A percentile compares a stretch with the other conserved stretches of the same genome.
These are phyloP conservation scores for Linum usitatissimum DNA, from an alignment of 345 rosid species.

Conservation along the genomic window DNA sequence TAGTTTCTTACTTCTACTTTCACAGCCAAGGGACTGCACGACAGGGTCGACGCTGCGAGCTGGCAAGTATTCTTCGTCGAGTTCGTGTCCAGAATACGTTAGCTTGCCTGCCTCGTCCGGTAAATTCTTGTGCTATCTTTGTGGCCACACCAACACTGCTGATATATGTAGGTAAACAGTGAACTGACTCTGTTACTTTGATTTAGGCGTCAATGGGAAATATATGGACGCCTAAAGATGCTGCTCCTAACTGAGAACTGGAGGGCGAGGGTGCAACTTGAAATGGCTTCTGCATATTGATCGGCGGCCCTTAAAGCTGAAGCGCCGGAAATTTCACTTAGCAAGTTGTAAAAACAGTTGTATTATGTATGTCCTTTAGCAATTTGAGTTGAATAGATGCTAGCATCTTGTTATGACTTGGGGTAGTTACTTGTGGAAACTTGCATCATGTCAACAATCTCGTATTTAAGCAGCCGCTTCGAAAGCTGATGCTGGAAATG, in stretches of 20 bases:
- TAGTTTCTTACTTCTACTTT: slow-evolving; percentile 14
- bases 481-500: too few relatives aligned
- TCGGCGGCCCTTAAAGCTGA: background rate
- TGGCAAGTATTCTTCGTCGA: slow-evolving; percentile 23
- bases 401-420: too few relatives aligned
- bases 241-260: background rate
- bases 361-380: too few relatives aligned
- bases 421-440: too few relatives aligned
- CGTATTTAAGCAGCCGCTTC: too few relatives aligned
- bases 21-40: slow-evolving; percentile 70
- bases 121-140: slow-evolving; percentile 22
- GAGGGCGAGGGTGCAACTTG: background rate
- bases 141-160: background rate
- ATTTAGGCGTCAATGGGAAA: background rate
- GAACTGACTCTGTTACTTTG: background rate
- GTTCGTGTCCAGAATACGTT: slow-evolving; percentile 72
- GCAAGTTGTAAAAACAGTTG: too few relatives aligned
- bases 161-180: background rate
- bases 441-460: too few relatives aligned
- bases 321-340: too few relatives aligned
- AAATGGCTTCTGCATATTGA: background rate
- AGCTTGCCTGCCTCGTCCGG: slow-evolving; percentile 61
- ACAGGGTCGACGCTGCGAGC: slow-evolving; percentile 14
- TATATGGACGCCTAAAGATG: background rate
- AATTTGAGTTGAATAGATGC: too few relatives aligned